Evolutionary conservation across 805 yeast species (phyloP), one percentile per base, ranked within the genome.

Genomic region (Wickerhamiella azyma): DNA sequence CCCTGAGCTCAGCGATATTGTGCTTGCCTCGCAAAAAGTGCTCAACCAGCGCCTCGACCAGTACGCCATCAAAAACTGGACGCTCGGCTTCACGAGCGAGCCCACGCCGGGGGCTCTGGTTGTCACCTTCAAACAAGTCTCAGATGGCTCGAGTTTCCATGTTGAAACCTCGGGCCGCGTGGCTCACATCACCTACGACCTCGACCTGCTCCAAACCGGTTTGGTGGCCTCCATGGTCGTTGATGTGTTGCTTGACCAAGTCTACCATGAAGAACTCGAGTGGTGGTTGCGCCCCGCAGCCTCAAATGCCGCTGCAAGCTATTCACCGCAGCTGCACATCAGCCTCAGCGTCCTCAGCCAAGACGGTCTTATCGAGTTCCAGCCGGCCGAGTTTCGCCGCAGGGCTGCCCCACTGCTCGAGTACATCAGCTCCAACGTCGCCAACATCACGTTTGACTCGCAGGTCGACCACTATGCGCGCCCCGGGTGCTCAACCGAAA

Each of bases 311-410:
- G 71, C 67, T n/a, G 61, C 77, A 26, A 72, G 77, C 0, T 79
- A 74, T 56, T 65, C 81, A 2, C 79, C 89, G 3, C 65, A 72
- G 29, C 78, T 81, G 52, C 92, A 85, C 57, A 55, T 89, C n/a
- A 78, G 86, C 2, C 71, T 86, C 50, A 79, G 85, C 18, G 66
- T 88, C 47, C 64, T 88, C 43, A 73, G 76, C 21, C 94, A 92
- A 42, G 65, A 56, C 7, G 67, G 63, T 3, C 62, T 79, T 2
- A 66, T 84, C 8, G 67, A 68, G 3, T 89, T 96, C 96, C 84
- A 82, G 30, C 75, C 84, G 39, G 77, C 73, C 11, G 49, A 62
- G 1, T 73, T 81, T 5, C 54, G 79, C 9, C 57, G 67, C n/a
- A 55, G 61, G 14, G 75, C 85, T 53, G 56, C 66, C 1, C 81